A percentile compares a stretch with the other conserved stretches of the same genome.
Evolutionary conservation across 306 rosid species (phyloP).

Genomic region (Cicer cuneatum): DNA sequence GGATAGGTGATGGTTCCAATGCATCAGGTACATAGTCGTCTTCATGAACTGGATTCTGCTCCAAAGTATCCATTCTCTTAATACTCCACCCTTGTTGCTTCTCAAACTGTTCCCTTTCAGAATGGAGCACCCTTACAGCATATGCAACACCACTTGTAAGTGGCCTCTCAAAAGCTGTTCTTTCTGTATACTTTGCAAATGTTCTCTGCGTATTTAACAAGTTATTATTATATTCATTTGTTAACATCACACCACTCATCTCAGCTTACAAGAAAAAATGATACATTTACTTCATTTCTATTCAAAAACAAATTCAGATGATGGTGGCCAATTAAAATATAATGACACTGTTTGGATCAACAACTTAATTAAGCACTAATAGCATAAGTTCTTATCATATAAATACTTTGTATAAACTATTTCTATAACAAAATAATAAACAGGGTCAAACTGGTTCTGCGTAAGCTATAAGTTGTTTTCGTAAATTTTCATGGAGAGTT

Average conservation of each 20-base stretch:
- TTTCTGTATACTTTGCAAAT: slow-evolving; percentile 92
- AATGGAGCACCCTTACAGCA: slow-evolving; percentile 96
- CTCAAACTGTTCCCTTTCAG: slow-evolving; percentile 93
- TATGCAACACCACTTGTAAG: slow-evolving; percentile 98
- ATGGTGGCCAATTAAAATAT: background rate
- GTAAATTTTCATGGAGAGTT: too few species aligned
- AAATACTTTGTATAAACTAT: too few species aligned
- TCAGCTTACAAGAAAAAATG: background rate
- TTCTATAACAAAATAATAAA: too few species aligned
- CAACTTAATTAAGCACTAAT: too few species aligned
- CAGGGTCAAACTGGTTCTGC: too few species aligned
- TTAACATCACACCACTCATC: background rate
- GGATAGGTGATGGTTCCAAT: slow-evolving; percentile 74
- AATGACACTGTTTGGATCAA: too few species aligned
- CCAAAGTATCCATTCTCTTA: slow-evolving; percentile 86
- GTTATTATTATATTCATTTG: slow-evolving; percentile 48
- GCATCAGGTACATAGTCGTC: slow-evolving; percentile 75
- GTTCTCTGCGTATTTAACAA: slow-evolving; percentile 62
- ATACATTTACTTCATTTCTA: slow-evolving; percentile 1
- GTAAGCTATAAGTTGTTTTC: too few species aligned
- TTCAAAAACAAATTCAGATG: background rate
- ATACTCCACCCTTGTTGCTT: slow-evolving; percentile 97
- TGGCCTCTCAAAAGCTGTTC: slow-evolving; percentile 98
- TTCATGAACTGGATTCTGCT: slow-evolving; percentile 78
- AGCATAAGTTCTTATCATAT: too few species aligned